Percentiles rank a stretch among this genome's conserved stretches.
Evolutionary conservation across 208 protist species (phyloP).

Genomic region (Leishmania arabica): DNA sequence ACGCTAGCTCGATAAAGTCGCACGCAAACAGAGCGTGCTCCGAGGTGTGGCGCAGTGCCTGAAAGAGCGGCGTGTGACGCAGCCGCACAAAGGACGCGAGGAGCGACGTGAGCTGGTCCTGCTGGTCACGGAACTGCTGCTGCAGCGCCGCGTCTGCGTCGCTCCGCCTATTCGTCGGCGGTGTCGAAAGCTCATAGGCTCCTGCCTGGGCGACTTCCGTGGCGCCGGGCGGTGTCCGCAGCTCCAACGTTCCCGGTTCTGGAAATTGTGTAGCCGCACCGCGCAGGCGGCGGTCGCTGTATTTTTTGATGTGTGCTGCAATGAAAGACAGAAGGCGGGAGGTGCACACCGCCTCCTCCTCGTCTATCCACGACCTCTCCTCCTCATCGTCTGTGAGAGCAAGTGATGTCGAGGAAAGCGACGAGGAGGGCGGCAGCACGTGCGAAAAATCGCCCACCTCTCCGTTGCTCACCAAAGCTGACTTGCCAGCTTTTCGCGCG

Average conservation of each 20-base stretch:
- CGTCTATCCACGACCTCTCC: not conserved
- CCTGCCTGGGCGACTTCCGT: not conserved
- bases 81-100: constrained; percentile 38
- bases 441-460: not conserved
- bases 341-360: not conserved
- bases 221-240: not conserved
- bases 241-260: not conserved
- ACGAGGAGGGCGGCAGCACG: constrained; percentile 2
- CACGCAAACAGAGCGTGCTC: constrained; percentile 43
- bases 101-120: constrained; percentile 21
- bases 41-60: constrained; percentile 33
- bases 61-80: constrained; percentile 30
- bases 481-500: not conserved
- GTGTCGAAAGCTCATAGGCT: not conserved
- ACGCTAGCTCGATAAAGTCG: constrained; percentile 45
- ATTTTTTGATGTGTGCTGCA: constrained; percentile 23
- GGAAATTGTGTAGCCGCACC: constrained; percentile 1
- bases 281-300: not conserved
- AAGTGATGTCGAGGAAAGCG: constrained; percentile 1
- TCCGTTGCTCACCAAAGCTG: no score
- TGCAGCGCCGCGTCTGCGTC: not conserved
- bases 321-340: constrained; percentile 1
- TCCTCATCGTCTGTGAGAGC: not conserved
- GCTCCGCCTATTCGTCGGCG: not conserved
- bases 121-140: constrained; percentile 1